These are phyloP conservation scores for Cytidiella melzeri DNA, from an alignment of 768 basidiomycete genomes.

Conservation along the genomic window DNA sequence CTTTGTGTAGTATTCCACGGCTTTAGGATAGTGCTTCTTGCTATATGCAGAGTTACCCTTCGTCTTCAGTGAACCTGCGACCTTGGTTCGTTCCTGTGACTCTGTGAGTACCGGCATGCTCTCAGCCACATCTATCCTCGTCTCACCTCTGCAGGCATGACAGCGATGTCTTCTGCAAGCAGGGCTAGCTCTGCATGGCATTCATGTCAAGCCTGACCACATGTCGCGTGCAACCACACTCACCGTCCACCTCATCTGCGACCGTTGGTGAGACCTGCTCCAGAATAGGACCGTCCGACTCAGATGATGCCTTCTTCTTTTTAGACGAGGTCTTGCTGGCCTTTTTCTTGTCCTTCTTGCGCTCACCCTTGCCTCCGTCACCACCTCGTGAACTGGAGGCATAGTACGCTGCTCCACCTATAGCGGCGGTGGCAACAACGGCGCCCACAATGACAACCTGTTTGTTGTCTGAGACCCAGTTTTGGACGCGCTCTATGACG, in stretches of 20 bases:
- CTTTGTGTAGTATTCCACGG: constrained; percentile 62
- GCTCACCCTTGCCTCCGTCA: constrained; percentile 37
- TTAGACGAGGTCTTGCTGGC: constrained; percentile 32
- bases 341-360: constrained; percentile 47
- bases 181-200: constrained; percentile 34
- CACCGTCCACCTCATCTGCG: constrained; percentile 25
- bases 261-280: constrained; percentile 60
- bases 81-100: constrained; percentile 53
- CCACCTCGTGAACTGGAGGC: constrained; percentile 45
- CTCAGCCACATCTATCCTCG: neutral
- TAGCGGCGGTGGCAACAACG: constrained; percentile 64
- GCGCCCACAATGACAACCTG: constrained; percentile 67
- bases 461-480: constrained; percentile 74
- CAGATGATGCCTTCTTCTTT: constrained; percentile 55
- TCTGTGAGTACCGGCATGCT: neutral
- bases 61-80: constrained; percentile 60
- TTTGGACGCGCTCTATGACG: constrained; percentile 58
- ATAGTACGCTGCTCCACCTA: constrained; percentile 74
- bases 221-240: constrained; percentile 7
- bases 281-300: constrained; percentile 66
- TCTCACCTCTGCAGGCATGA: constrained; percentile 53
- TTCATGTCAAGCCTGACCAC: neutral
- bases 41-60: constrained; percentile 66
- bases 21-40: constrained; percentile 49
- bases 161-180: constrained; percentile 49